A percentile compares a stretch with the other conserved stretches of the same genome.
phyloP scores from a whole-genome alignment of 257 asterid species.

The Nicotiana tabacum region DNA sequence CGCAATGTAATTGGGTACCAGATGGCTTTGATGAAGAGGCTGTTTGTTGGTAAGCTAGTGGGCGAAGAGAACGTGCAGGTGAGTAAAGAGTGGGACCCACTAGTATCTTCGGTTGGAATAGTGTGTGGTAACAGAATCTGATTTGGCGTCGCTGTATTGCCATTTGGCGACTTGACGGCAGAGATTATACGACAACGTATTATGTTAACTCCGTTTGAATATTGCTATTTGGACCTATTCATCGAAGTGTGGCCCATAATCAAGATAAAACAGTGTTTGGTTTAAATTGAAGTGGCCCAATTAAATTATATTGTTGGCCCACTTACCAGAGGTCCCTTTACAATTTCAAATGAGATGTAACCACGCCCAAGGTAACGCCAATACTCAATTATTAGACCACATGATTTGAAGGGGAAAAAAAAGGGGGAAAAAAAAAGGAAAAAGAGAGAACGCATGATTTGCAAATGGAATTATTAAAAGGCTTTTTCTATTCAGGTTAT shows the following conservation, averaged over 20 bases:
- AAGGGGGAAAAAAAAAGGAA: no score
- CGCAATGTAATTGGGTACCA: background rate
- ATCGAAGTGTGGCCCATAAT: background rate
- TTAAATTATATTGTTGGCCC: background rate
- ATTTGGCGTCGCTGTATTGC: slow-evolving; percentile 39
- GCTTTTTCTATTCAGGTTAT: no score
- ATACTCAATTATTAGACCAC: background rate
- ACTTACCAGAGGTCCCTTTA: background rate
- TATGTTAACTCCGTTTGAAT: background rate
- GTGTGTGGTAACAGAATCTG: slow-evolving; percentile 26
- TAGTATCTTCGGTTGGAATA: slow-evolving; percentile 37
- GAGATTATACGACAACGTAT: slow-evolving; percentile 17
- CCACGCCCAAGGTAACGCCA: background rate
- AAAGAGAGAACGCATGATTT: no score
- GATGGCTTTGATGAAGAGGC: slow-evolving; percentile 16
- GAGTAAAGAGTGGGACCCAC: slow-evolving; percentile 44
- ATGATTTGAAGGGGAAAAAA: background rate
- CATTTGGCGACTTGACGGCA: slow-evolving; percentile 24
- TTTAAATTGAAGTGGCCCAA: background rate
- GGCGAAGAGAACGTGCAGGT: slow-evolving; percentile 51
- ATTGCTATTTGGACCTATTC: background rate
- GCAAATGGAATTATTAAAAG: no score
- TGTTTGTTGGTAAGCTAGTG: slow-evolving; percentile 19
- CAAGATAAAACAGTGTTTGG: background rate
- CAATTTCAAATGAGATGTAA: background rate